Evolutionary conservation across 2,329 filamentous ascomycete species (phyloP).

Genomic region (Coniella lustricola): DNA sequence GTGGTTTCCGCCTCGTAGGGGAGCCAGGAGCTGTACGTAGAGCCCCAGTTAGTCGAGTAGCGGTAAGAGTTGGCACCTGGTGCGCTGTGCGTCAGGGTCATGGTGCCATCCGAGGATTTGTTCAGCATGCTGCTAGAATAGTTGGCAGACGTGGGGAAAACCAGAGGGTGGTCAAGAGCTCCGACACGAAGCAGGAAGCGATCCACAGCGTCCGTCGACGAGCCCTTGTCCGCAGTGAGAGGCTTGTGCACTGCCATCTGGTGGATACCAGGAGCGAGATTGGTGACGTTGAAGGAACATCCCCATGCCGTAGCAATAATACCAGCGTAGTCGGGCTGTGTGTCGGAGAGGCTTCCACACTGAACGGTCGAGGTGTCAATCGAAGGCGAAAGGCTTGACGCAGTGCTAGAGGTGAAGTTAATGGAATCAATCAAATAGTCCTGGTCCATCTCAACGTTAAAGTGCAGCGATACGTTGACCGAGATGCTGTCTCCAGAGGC

Average conservation of each 20-base stretch:
- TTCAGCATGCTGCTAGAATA: conserved; percentile 40
- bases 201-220: conserved; percentile 44
- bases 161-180: conserved; percentile 48
- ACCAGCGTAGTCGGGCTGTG: conserved; percentile 34
- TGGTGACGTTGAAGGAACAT: conserved; percentile 26
- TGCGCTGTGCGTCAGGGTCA: conserved; percentile 48
- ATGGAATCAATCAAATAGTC: conserved; percentile 41
- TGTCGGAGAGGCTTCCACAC: conserved; percentile 6
- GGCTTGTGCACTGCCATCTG: conserved; percentile 48
- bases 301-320: conserved; percentile 46
- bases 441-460: conserved; percentile 52
- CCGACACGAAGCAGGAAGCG: conserved; percentile 52
- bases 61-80: conserved; percentile 54
- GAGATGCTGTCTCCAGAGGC: conserved; percentile 34
- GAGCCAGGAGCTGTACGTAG: conserved; percentile 50
- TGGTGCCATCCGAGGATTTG: conserved; percentile 27
- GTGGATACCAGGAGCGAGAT: conserved; percentile 53
- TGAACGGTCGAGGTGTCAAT: conserved; percentile 5
- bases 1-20: conserved; percentile 44
- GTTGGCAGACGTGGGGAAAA: conserved; percentile 49
- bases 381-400: conserved; percentile 18
- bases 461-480: conserved; percentile 42
- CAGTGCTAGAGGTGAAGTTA: conserved; percentile 44
- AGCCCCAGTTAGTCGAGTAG: conserved; percentile 56
- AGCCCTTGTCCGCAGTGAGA: conserved; percentile 31